Conservation (phyloP, 208 protist species). For the Naegleria lovaniensis region DNA sequence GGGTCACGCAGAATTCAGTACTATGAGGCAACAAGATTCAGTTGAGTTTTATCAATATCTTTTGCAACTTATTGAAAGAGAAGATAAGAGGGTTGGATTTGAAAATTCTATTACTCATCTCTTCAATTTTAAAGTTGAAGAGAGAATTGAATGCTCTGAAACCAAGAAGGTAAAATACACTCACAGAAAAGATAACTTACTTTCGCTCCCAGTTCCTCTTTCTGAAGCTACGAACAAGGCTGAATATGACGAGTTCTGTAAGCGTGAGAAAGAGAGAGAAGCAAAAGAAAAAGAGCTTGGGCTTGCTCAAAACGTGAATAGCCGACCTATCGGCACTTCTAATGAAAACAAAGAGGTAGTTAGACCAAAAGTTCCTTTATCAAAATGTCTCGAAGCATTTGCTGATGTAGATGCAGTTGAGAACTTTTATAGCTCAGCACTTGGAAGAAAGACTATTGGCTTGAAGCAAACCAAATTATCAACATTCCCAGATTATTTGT, state of each 20-base stretch:
- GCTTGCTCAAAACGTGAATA: neutral
- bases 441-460: slow-evolving; percentile 51
- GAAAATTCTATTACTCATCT: slow-evolving; percentile 30
- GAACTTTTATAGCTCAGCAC: slow-evolving; percentile 59
- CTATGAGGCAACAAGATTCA: slow-evolving; percentile 83
- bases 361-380: slow-evolving; percentile 57
- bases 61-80: slow-evolving; percentile 64
- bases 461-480: slow-evolving; percentile 51
- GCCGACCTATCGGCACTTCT: neutral
- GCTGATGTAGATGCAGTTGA: slow-evolving; percentile 49
- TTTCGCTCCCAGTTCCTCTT: slow-evolving; percentile 75
- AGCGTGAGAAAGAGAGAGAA: slow-evolving; percentile 40
- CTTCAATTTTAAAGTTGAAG: slow-evolving; percentile 72
- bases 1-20: slow-evolving; percentile 88
- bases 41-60: slow-evolving; percentile 88
- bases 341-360: neutral
- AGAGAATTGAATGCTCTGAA: slow-evolving; percentile 71
- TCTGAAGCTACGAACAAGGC: slow-evolving; percentile 50
- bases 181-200: slow-evolving; percentile 62
- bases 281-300: slow-evolving; percentile 50
- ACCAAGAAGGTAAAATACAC: slow-evolving; percentile 78
- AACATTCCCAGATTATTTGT: slow-evolving; percentile 75
- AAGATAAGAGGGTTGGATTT: slow-evolving; percentile 47
- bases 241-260: slow-evolving; percentile 37
- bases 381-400: slow-evolving; percentile 54